Evolutionary conservation across 352 stramenopile genomes (phyloP).

Genomic region (Pythium vanterpoolii): DNA sequence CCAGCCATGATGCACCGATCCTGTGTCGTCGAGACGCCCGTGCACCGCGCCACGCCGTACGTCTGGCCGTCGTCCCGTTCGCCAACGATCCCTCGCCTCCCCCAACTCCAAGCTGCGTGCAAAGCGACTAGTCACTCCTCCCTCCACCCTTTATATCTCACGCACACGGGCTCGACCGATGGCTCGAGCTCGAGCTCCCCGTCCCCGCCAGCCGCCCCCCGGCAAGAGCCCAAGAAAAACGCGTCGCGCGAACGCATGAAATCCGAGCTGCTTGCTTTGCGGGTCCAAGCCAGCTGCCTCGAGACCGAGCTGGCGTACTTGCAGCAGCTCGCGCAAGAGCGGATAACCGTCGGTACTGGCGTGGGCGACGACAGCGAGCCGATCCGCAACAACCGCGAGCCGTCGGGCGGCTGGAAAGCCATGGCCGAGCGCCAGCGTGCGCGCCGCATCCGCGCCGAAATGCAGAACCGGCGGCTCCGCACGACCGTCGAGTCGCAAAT

Average conservation of each 20-base stretch:
- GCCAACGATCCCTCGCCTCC: neutral
- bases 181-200: neutral
- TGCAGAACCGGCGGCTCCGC: slow-evolving; percentile 7
- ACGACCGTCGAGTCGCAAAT: neutral
- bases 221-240: slow-evolving; percentile 13
- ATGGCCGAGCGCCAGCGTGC: slow-evolving; percentile 11
- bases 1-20: neutral
- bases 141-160: neutral
- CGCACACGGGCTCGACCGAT: neutral
- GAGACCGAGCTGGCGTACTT: slow-evolving; percentile 7
- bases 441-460: neutral
- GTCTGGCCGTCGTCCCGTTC: neutral
- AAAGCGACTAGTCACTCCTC: neutral
- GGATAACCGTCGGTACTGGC: neutral
- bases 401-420: neutral
- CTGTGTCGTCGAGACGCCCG: neutral
- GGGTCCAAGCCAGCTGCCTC: neutral
- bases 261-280: neutral
- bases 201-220: neutral
- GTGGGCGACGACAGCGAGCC: neutral
- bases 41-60: neutral
- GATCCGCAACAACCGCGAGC: neutral
- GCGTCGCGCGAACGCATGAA: slow-evolving; percentile 16
- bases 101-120: neutral
- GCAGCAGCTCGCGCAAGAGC: slow-evolving; percentile 1